Conservation (phyloP, 2,329 filamentous ascomycete genomes). For the Epichloe typhina region DNA sequence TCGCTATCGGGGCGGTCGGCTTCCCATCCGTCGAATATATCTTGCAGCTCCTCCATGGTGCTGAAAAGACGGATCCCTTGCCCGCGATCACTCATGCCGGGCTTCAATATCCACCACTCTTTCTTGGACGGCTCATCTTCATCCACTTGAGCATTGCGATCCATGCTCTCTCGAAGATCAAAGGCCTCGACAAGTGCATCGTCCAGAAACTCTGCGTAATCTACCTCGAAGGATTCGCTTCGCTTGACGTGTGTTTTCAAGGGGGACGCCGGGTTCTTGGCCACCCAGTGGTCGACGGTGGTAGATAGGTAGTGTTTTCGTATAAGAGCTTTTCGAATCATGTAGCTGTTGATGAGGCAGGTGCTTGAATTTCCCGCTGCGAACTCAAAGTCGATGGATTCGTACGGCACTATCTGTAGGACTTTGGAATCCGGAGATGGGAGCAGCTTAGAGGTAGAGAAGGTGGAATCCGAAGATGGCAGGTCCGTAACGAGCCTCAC, state of each 20-base stretch:
- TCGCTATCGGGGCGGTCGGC: slow-evolving; percentile 50
- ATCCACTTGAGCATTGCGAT: slow-evolving; percentile 38
- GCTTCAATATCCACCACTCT: slow-evolving; percentile 98
- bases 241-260: slow-evolving; percentile 61
- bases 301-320: slow-evolving; percentile 86
- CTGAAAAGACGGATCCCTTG: slow-evolving; percentile 87
- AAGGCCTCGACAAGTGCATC: slow-evolving; percentile 85
- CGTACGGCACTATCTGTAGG: slow-evolving; percentile 77
- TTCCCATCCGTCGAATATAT: slow-evolving; percentile 89
- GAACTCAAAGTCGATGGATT: slow-evolving; percentile 73
- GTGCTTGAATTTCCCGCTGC: slow-evolving; percentile 47
- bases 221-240: slow-evolving; percentile 79
- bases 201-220: slow-evolving; percentile 93
- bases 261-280: slow-evolving; percentile 66
- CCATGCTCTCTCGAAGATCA: slow-evolving; percentile 69
- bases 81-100: slow-evolving; percentile 91
- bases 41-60: slow-evolving; percentile 68
- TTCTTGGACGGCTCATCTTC: slow-evolving; percentile 24
- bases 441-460: slow-evolving; percentile 24
- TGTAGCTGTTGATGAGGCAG: slow-evolving; percentile 72
- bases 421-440: slow-evolving; percentile 29
- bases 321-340: slow-evolving; percentile 92
- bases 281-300: slow-evolving; percentile 73
- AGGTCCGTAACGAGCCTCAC: slow-evolving; percentile 42
- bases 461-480: slow-evolving; percentile 15